A percentile compares a stretch with the other conserved stretches of the same genome.
Conservation (phyloP, 176 grass and related monocot genomes). For the Elaeis guineensis region DNA sequence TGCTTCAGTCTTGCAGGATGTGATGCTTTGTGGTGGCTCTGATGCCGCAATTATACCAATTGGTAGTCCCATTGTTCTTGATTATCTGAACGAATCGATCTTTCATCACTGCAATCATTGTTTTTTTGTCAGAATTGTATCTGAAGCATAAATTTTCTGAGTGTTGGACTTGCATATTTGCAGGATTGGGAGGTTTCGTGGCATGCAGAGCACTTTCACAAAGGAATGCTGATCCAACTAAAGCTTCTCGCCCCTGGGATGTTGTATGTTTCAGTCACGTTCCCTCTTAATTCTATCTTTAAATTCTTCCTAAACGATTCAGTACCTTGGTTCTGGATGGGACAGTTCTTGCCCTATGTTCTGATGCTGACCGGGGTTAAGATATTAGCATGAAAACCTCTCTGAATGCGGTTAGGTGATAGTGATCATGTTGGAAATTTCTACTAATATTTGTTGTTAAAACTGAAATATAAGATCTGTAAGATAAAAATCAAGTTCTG, state of each 20-base stretch:
- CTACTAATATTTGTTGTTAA: too few species aligned
- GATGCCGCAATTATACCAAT: constrained; percentile 93
- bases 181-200: constrained; percentile 97
- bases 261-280: constrained; percentile 36
- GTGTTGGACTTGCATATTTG: not conserved
- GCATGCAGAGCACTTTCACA: constrained; percentile 97
- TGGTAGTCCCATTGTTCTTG: constrained; percentile 22
- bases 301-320: not conserved
- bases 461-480: too few species aligned
- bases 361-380: too few species aligned
- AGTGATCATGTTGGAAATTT: too few species aligned
- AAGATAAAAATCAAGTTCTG: too few species aligned
- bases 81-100: too few species aligned
- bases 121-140: constrained; percentile 12
- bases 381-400: too few species aligned
- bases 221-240: constrained; percentile 87
- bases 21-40: constrained; percentile 99
- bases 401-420: too few species aligned
- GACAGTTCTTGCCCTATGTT: not conserved
- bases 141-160: constrained; percentile 1
- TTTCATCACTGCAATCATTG: too few species aligned
- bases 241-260: constrained; percentile 98
- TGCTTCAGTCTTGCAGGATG: constrained; percentile 44
- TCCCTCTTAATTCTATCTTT: not conserved
- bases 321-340: not conserved